A percentile compares a stretch with the other conserved stretches of the same genome.
Evolutionary conservation across 805 yeast genomes (phyloP).

Genomic region (Yamadazyma endophytica): DNA sequence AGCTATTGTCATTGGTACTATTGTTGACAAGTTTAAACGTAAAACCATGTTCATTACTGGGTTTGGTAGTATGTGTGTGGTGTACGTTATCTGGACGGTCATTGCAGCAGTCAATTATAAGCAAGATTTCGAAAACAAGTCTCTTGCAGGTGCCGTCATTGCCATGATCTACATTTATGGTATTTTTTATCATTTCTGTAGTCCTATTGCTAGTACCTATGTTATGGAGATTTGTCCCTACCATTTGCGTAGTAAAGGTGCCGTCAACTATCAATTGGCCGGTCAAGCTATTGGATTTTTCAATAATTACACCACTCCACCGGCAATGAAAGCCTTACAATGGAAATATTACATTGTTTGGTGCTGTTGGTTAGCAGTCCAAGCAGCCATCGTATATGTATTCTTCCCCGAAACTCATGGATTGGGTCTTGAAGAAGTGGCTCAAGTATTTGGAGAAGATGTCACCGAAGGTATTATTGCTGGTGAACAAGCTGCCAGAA

Average conservation of each 20-base stretch:
- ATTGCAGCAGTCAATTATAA: conserved; percentile 12
- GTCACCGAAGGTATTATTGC: conserved; percentile 5
- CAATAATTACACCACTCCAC: conserved; percentile 28
- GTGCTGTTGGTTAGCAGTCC: conserved; percentile 12
- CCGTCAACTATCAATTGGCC: conserved; percentile 22
- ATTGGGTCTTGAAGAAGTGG: conserved; percentile 24
- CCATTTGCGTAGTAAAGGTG: conserved; percentile 39
- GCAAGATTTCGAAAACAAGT: too few relatives aligned
- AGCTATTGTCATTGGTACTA: conserved; percentile 10
- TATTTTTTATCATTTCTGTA: conserved; percentile 33
- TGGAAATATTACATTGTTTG: conserved; percentile 34
- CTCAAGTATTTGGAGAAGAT: conserved; percentile 18
- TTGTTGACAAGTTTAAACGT: conserved; percentile 16
- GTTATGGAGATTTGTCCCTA: conserved; percentile 40
- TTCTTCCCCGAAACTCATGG: conserved; percentile 24
- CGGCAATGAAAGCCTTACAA: conserved; percentile 37
- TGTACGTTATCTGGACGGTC: conserved; percentile 16
- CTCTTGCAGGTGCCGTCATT: conserved; percentile 46
- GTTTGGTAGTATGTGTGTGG: conserved; percentile 17
- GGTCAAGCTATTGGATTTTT: conserved; percentile 18
- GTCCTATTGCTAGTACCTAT: conserved; percentile 30
- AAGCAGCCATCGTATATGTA: conserved; percentile 12
- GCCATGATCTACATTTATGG: too few relatives aligned
- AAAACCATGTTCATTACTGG: conserved; percentile 20
- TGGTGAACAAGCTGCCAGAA: conserved; percentile 4